A percentile compares a stretch with the other conserved stretches of the same genome.
phyloP scores from a whole-genome alignment of 2,329 filamentous ascomycete species.

The Calonectria pseudoreteaudii region DNA sequence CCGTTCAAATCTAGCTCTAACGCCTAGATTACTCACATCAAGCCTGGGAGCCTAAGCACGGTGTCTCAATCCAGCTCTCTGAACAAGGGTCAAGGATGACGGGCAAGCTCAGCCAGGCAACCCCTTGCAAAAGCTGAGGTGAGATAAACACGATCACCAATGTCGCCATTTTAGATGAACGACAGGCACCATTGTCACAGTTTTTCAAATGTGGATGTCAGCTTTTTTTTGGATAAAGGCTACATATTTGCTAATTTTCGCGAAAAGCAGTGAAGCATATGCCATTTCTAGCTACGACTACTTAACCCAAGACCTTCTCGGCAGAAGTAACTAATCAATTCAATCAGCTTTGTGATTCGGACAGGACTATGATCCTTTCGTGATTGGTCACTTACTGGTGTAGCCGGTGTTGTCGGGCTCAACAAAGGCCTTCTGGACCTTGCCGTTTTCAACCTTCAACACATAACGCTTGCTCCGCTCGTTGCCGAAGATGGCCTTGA shows the following conservation, averaged over 20 bases:
- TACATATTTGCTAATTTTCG: background rate
- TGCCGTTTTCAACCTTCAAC: conserved; percentile 84
- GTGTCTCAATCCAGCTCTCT: background rate
- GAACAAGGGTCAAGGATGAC: background rate
- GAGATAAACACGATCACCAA: background rate
- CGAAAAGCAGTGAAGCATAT: background rate
- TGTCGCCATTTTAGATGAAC: background rate
- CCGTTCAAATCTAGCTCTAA: background rate
- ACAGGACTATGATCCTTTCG: background rate
- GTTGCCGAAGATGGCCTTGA: conserved; percentile 81
- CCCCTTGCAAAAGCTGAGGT: background rate
- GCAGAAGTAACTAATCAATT: conserved; percentile 60
- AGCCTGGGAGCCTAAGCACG: background rate
- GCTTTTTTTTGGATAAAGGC: background rate
- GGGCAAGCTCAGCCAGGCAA: background rate
- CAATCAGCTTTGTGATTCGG: background rate
- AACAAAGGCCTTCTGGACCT: conserved; percentile 83
- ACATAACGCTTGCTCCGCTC: conserved; percentile 89
- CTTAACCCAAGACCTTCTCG: conserved; percentile 58
- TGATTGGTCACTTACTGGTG: conserved; percentile 66
- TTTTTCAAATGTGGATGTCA: background rate
- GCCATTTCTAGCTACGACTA: background rate
- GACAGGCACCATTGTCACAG: background rate
- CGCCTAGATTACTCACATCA: background rate
- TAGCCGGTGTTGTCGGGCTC: conserved; percentile 92